Evolutionary conservation across 257 asterid genomes (phyloP).

Genomic region (Coffea canephora): DNA sequence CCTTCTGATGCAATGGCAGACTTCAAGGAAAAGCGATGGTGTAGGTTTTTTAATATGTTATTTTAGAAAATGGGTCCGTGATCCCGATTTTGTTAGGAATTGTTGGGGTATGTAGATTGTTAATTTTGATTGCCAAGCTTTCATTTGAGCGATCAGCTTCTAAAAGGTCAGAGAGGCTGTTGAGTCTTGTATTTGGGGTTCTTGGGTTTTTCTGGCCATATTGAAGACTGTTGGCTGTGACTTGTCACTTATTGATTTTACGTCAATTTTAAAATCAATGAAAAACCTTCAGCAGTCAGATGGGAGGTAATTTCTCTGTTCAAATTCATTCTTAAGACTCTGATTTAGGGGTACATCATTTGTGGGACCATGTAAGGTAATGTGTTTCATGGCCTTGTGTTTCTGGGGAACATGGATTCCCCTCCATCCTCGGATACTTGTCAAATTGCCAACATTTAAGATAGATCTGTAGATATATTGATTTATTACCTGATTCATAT

Average conservation of each 20-base stretch:
- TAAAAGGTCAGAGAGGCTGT: no score
- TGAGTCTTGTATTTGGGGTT: no score
- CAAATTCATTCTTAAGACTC: background rate
- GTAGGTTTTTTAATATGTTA: no score
- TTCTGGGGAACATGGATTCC: background rate
- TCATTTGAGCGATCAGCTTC: no score
- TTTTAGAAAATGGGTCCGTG: no score
- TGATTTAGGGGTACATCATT: background rate
- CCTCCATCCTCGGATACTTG: background rate
- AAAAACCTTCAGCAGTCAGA: constrained; percentile 83
- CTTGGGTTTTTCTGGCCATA: constrained; percentile 64
- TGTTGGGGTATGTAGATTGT: no score
- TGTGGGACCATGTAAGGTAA: background rate
- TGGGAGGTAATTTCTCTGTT: constrained; percentile 59
- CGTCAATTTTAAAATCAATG: constrained; percentile 67
- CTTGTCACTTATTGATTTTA: constrained; percentile 55
- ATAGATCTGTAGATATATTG: no score
- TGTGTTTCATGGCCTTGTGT: background rate
- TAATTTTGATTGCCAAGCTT: no score
- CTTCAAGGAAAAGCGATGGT: no score
- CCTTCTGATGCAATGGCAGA: no score
- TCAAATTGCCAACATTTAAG: background rate
- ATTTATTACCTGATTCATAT: background rate
- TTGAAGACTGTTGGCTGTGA: constrained; percentile 82
- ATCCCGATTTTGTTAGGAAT: no score